These are phyloP conservation scores for Alternaria rosae DNA, from an alignment of 2,329 filamentous ascomycete species.

Conservation along the genomic window DNA sequence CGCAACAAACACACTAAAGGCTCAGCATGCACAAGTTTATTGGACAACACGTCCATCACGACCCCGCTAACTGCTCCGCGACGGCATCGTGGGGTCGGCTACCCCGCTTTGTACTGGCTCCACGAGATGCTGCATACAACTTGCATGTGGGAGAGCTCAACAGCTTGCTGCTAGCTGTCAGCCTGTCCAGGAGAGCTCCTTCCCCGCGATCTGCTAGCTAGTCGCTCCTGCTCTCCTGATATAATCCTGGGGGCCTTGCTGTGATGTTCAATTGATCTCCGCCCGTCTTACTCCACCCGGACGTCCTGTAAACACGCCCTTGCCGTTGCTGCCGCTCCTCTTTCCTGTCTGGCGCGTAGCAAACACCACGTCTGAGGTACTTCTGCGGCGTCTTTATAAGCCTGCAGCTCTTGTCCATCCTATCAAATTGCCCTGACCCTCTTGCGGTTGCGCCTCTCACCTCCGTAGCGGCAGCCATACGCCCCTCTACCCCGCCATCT, in stretches of 20 bases:
- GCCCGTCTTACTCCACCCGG: background rate
- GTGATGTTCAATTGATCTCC: background rate
- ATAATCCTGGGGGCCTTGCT: background rate
- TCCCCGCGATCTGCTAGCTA: slow-evolving; percentile 10
- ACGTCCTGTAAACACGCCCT: slow-evolving; percentile 1
- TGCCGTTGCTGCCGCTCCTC: slow-evolving; percentile 6
- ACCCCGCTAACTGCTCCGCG: slow-evolving; percentile 17
- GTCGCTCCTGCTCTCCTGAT: slow-evolving; percentile 12
- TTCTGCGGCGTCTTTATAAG: slow-evolving; percentile 6
- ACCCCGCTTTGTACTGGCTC: slow-evolving; percentile 35
- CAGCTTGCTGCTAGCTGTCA: slow-evolving; percentile 29
- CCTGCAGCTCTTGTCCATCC: slow-evolving; percentile 4
- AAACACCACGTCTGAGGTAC: slow-evolving; percentile 5
- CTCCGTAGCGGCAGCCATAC: slow-evolving; percentile 5
- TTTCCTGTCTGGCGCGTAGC: background rate
- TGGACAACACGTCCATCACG: slow-evolving; percentile 15
- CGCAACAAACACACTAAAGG: slow-evolving; percentile 16
- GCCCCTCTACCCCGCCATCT: slow-evolving; percentile 37
- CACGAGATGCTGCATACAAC: slow-evolving; percentile 27
- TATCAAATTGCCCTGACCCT: background rate
- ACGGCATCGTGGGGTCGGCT: slow-evolving; percentile 20
- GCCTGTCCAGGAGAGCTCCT: slow-evolving; percentile 6
- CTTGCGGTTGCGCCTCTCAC: slow-evolving; percentile 13
- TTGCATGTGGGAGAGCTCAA: slow-evolving; percentile 32
- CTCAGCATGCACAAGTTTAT: slow-evolving; percentile 24